A percentile compares a stretch with the other conserved stretches of the same genome.
Evolutionary conservation across 2,329 filamentous ascomycete species (phyloP).

Genomic region (Pyricularia sp.): DNA sequence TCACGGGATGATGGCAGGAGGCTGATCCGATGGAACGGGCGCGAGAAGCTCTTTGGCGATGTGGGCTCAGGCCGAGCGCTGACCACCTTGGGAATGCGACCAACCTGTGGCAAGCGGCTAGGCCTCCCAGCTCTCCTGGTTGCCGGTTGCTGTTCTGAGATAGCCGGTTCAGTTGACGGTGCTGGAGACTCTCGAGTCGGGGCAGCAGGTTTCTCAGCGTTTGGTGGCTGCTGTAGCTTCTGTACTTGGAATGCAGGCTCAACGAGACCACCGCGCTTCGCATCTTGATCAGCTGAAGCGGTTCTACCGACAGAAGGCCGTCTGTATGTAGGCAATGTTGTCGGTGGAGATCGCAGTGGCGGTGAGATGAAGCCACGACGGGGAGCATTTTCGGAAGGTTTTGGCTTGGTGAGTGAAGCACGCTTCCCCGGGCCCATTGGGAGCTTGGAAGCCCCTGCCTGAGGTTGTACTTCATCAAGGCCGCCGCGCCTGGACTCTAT

Average conservation of each 20-base stretch:
- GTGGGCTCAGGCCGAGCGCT: slow-evolving; percentile 57
- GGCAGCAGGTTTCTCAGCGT: background rate
- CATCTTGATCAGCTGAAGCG: background rate
- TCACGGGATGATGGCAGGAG: slow-evolving; percentile 24
- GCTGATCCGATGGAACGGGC: slow-evolving; percentile 61
- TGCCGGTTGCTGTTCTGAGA: background rate
- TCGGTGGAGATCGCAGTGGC: background rate
- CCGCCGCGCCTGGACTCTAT: background rate
- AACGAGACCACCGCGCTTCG: background rate
- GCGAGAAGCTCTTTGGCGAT: slow-evolving; percentile 73
- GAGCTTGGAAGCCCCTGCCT: background rate
- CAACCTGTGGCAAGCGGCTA: slow-evolving; percentile 69
- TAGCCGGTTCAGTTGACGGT: background rate
- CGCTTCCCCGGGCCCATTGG: background rate
- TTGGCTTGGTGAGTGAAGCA: background rate
- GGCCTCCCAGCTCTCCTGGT: slow-evolving; percentile 25
- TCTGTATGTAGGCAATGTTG: background rate
- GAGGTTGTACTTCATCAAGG: background rate
- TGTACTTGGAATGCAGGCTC: background rate
- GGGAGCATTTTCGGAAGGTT: background rate
- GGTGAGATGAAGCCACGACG: background rate
- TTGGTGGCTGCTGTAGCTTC: background rate
- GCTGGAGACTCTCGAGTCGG: background rate
- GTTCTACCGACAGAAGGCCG: background rate
- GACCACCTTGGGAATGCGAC: slow-evolving; percentile 76